Conservation (phyloP, 257 asterid species). For the Fraxinus anomala region DNA sequence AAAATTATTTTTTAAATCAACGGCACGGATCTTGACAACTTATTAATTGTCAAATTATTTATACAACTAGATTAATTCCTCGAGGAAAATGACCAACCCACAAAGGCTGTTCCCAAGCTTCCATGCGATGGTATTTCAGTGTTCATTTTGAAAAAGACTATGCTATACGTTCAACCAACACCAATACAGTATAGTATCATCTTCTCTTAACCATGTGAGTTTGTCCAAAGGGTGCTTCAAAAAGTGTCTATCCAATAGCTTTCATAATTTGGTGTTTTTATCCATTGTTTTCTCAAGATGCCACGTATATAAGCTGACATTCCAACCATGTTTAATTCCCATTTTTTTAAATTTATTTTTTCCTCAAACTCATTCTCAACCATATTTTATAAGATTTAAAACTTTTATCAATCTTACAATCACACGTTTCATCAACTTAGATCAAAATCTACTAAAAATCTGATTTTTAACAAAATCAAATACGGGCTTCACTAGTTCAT, state of each 20-base stretch:
- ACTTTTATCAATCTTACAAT: too few relatives aligned
- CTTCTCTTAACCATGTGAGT: not conserved
- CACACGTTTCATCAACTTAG: too few relatives aligned
- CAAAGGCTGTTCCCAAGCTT: not conserved
- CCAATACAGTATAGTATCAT: not conserved
- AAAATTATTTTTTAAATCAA: too few relatives aligned
- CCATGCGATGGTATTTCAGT: not conserved
- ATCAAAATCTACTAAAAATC: too few relatives aligned
- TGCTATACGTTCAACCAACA: not conserved
- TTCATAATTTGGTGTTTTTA: not conserved
- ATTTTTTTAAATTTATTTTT: too few relatives aligned
- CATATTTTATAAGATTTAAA: too few relatives aligned
- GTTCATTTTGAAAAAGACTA: not conserved
- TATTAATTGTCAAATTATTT: too few relatives aligned
- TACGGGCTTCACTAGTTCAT: not conserved
- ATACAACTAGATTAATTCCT: too few relatives aligned
- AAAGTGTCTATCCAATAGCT: not conserved
- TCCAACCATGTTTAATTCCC: too few relatives aligned
- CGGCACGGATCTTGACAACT: too few relatives aligned
- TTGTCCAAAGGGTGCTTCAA: not conserved
- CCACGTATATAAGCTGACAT: not conserved
- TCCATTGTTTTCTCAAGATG: not conserved
- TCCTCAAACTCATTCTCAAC: too few relatives aligned
- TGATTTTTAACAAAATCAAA: too few relatives aligned
- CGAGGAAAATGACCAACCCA: not conserved